Conservation (phyloP, 2,329 filamentous ascomycete genomes). For the Alternaria hordeiaustralica region DNA sequence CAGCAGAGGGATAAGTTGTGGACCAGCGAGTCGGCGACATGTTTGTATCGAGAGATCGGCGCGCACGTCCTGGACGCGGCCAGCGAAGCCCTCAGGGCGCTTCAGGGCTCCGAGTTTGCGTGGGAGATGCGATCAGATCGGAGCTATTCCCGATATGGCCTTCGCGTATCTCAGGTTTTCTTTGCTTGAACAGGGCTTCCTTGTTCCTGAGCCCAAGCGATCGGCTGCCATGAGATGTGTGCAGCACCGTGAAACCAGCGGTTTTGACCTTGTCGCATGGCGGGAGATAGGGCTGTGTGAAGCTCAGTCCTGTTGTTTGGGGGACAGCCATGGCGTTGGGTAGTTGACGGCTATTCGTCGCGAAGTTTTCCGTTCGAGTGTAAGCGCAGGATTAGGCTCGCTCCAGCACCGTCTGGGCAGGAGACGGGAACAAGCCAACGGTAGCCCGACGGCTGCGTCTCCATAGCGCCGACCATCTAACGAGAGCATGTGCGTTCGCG, state of each 20-base stretch:
- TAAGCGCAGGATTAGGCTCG: slow-evolving; percentile 4
- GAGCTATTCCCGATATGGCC: slow-evolving; percentile 11
- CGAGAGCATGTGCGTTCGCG: slow-evolving; percentile 6
- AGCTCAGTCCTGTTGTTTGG: neutral
- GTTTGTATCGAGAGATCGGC: slow-evolving; percentile 5
- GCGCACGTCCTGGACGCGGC: neutral
- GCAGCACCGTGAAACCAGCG: slow-evolving; percentile 3
- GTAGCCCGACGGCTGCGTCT: slow-evolving; percentile 1
- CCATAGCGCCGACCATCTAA: slow-evolving; percentile 2
- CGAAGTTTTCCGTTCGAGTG: neutral
- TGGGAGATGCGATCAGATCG: slow-evolving; percentile 16
- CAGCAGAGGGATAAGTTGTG: neutral
- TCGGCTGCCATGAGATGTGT: slow-evolving; percentile 4
- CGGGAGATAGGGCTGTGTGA: neutral
- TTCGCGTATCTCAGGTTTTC: slow-evolving; percentile 21
- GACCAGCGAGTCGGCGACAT: slow-evolving; percentile 8
- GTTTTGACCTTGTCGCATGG: neutral
- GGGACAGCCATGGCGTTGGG: neutral
- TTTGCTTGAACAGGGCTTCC: neutral
- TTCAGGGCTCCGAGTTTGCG: neutral
- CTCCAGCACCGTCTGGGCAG: neutral
- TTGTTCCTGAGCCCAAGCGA: neutral
- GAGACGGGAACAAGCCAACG: slow-evolving; percentile 4
- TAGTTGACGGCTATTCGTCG: neutral
- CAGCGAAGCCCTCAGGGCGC: slow-evolving; percentile 4